phyloP scores from a whole-genome alignment of 78 protist species.

The Pirum gemmata region DNA sequence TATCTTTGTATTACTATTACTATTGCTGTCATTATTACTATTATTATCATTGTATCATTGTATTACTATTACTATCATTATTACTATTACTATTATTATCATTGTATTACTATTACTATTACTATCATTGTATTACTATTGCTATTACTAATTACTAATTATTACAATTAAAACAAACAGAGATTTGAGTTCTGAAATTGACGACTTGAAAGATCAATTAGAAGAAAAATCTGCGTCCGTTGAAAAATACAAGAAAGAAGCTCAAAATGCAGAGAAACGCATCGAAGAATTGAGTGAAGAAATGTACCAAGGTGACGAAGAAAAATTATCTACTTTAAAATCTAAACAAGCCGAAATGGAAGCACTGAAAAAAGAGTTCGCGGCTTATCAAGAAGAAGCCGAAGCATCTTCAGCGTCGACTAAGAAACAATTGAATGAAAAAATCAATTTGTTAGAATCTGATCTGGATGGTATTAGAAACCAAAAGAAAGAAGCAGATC shows the following conservation, averaged over 20 bases:
- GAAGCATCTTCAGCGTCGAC: neutral
- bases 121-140: too few species aligned
- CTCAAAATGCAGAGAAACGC: neutral
- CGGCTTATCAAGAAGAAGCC: neutral
- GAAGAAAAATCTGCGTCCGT: conserved; percentile 31
- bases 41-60: too few species aligned
- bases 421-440: neutral
- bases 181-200: conserved; percentile 34
- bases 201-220: conserved; percentile 38
- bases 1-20: neutral
- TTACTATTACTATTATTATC: too few species aligned
- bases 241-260: neutral
- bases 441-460: neutral
- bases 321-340: neutral
- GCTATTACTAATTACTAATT: too few species aligned
- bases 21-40: too few species aligned
- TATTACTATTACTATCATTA: too few species aligned
- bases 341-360: neutral
- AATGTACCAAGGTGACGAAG: neutral
- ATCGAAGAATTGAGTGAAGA: neutral
- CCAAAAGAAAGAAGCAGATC: neutral
- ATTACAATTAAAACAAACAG: too few species aligned
- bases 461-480: neutral
- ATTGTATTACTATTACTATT: too few species aligned
- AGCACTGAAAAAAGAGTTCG: neutral